These are phyloP conservation scores for Suillus alpinus DNA, from an alignment of 768 basidiomycete genomes.

Conservation along the genomic window DNA sequence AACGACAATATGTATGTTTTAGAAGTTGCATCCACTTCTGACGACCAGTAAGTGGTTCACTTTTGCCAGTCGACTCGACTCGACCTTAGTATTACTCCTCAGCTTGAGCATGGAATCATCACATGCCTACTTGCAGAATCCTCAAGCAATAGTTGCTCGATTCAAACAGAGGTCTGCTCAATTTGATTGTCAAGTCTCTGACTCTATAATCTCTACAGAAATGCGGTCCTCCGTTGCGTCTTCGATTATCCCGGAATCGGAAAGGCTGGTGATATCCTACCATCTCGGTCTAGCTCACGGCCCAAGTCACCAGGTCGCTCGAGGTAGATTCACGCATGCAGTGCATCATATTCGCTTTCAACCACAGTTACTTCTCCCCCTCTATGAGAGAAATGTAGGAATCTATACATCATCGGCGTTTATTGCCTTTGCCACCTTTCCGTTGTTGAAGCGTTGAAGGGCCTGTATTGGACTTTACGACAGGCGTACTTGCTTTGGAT, in stretches of 20 bases:
- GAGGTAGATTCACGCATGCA: constrained; percentile 1
- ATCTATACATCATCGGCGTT: constrained; percentile 24
- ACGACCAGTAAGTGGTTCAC: constrained; percentile 38
- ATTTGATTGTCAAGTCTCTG: neutral
- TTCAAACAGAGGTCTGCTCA: constrained; percentile 63
- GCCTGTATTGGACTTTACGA: constrained; percentile 12
- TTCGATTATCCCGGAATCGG: constrained; percentile 46
- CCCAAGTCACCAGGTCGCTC: constrained; percentile 9
- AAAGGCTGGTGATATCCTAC: constrained; percentile 4
- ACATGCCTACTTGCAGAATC: constrained; percentile 33
- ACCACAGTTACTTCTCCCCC: neutral
- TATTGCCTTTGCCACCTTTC: constrained; percentile 36
- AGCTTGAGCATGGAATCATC: constrained; percentile 25
- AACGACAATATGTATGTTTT: constrained; percentile 76
- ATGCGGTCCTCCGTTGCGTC: constrained; percentile 51
- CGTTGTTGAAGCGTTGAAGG: constrained; percentile 26
- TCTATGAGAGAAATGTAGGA: constrained; percentile 18
- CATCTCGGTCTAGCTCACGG: constrained; percentile 9
- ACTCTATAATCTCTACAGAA: constrained; percentile 34
- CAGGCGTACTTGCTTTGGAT: constrained; percentile 18
- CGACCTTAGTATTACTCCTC: constrained; percentile 2
- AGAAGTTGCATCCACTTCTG: constrained; percentile 52
- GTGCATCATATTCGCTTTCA: constrained; percentile 4
- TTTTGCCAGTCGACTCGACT: neutral
- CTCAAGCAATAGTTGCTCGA: constrained; percentile 51